phyloP scores from a whole-genome alignment of 2,329 filamentous ascomycete species.

The Ceratocystis eucalypticola region DNA sequence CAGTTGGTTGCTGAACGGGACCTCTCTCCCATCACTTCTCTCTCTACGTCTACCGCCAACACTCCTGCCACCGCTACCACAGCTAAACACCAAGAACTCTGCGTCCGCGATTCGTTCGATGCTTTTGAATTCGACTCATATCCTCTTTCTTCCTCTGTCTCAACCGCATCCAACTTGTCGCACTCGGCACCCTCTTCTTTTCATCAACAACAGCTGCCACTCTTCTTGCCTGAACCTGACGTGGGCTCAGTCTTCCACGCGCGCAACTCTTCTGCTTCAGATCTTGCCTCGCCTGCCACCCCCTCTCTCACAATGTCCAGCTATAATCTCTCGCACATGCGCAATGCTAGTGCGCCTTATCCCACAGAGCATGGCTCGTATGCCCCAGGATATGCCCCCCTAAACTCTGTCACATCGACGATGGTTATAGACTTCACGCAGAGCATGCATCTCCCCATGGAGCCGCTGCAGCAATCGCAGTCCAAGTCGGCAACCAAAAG shows the following conservation, averaged over 20 bases:
- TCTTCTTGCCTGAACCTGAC: conserved; percentile 24
- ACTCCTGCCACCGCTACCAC: background rate
- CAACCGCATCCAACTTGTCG: conserved; percentile 3
- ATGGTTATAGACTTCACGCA: conserved; percentile 22
- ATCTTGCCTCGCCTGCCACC: conserved; percentile 55
- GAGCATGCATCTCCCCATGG: conserved; percentile 2
- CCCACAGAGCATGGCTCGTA: conserved; percentile 45
- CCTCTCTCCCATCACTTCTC: background rate
- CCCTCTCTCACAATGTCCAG: conserved; percentile 33
- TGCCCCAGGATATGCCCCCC: conserved; percentile 35
- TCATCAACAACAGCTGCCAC: conserved; percentile 10
- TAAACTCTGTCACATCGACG: conserved; percentile 5
- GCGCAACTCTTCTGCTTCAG: conserved; percentile 47
- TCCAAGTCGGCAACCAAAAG: conserved; percentile 40
- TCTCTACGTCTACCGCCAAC: background rate
- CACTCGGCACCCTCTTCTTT: conserved; percentile 13
- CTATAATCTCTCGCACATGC: conserved; percentile 30
- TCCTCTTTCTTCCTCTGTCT: conserved; percentile 4
- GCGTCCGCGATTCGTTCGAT: conserved; percentile 17
- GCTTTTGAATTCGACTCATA: conserved; percentile 19
- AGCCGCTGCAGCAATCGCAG: conserved; percentile 22
- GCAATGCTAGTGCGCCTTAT: conserved; percentile 62
- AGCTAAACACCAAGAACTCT: conserved; percentile 15
- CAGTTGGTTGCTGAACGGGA: conserved; percentile 39
- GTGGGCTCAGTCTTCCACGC: conserved; percentile 33